Base-by-base conservation (phyloP, 2,329 filamentous ascomycete genomes). In the Diplodia scrobiculata region DNA sequence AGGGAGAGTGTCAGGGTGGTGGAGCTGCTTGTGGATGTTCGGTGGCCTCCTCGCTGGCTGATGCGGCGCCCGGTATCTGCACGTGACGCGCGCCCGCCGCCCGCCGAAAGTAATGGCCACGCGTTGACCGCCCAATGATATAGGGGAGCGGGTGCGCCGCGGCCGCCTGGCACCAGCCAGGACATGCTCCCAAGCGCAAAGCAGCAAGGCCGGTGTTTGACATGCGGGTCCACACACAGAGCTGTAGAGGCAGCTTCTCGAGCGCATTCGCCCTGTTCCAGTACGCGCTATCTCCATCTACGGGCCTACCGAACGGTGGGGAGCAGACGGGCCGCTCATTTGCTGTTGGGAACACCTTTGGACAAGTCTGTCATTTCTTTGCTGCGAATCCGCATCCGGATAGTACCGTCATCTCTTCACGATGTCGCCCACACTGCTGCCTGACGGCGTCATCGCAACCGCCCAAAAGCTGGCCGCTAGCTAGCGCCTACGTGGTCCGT, bases 1-100 rank as follows among this genome's bases (percentile, higher is more conserved):
- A 62, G 36, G 68, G 63, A 55, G 53, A 62, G 67, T 66, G 60
- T 65, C 67, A 69, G 63, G 66, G 70, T 63, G 67, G 66, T 48
- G 54, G 67, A 59, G 50, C 66, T 45, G 59, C 29, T 58, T 65
- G 47, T 55, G 59, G 63, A 67, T 66, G 60, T 58, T 52, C 25
- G 52, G 53, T 59, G 66, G 66, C 48, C 66, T 65, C 50, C 50
- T 64, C 54, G 54, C 55, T 66, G 59, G 65, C 58, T 65, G 68
- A 67, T 69, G 58, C 55, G 64, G 63, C 63, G 68, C 52, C 36
- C 34, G 27, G 41, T 50, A 52, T 50, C 47, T 53, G 19, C 58
- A 54, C 66, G 52, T 59, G 63, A 55, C 19, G 48, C 25, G 13
- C 19, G 9, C 32, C 52, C 19, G 9, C 32, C 52, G 32, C 19